Base-by-base conservation (phyloP, 345 rosid genomes). In the Cardamine resedifolia region DNA sequence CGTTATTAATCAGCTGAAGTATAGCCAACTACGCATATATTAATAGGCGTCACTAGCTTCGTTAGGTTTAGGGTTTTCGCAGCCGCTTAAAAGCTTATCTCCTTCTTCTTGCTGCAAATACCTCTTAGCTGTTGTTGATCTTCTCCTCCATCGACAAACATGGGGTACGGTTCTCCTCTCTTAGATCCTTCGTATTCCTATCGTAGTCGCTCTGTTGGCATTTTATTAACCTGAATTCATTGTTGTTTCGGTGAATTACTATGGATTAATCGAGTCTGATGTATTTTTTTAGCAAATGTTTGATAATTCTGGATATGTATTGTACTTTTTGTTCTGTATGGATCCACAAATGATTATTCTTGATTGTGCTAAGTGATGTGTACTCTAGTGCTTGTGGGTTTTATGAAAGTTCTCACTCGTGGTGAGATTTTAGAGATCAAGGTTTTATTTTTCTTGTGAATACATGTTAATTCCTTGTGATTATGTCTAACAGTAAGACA, bases 401-500 rank as follows among this genome's bases (percentile, higher is more conserved):
- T 53, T 53, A 52, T 15, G 51, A 7, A 15, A 20, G 1, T 14
- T 1, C 1, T n/a, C 33, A 3, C 3, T 9, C 1, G 4, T 44
- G 21, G n/a, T 23, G 1, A 6, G 0, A 3, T 6, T 0, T 48
- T 24, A 10, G 48, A 33, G 3, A 23, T 31, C 1, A 16, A 2
- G 47, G 3, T 26, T 48, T 9, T 31, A 1, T 4, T 0, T 7
- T 7, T 12, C 1, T 7, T 15, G 15, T 33, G 9, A 33, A 2
- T 47, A 0, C 7, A 16, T 5, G 2, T 12, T 15, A 1, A 9
- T 24, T 16, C 21, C 3, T 2, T 34, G 56, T 64, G 18, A 14
- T 44, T 10, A 16, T 19, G 4, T 63, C 0, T 58, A 57, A n/a
- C 79, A 86, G 90, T 66, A 88, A 88, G 80, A 88, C 88, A 39